These are phyloP conservation scores for Thalia dealbata DNA, from an alignment of 176 grass and related monocot species.

Conservation along the genomic window DNA sequence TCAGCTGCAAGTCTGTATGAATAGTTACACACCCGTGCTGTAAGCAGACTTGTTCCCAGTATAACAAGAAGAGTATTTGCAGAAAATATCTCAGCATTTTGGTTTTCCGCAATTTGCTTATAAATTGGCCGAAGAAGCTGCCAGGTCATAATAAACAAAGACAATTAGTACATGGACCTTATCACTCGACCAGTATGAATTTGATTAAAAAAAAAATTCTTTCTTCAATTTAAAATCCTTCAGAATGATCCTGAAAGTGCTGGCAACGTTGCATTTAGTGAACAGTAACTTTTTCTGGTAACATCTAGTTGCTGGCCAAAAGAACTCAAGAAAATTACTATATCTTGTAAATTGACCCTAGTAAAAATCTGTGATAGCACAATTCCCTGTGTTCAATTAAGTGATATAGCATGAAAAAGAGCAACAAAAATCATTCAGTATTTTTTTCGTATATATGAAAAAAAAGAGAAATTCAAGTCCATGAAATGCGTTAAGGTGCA, in stretches of 20 bases:
- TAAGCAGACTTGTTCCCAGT: slow-evolving; percentile 98
- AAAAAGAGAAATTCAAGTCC: too few species aligned
- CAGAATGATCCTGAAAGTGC: neutral
- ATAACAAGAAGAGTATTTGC: slow-evolving; percentile 99
- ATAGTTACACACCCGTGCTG: slow-evolving; percentile 55
- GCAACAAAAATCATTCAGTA: neutral
- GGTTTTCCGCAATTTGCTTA: slow-evolving; percentile 97
- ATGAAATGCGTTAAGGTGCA: too few species aligned
- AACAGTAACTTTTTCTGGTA: neutral
- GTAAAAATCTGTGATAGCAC: too few species aligned
- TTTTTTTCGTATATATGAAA: too few species aligned
- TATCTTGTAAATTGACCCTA: too few species aligned
- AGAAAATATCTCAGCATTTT: slow-evolving; percentile 97
- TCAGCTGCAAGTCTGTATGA: slow-evolving; percentile 12
- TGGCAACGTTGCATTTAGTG: neutral
- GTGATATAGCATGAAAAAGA: neutral
- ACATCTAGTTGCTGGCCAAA: neutral
- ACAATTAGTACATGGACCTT: neutral
- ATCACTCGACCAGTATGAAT: neutral
- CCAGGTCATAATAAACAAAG: slow-evolving; percentile 3
- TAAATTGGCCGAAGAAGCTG: slow-evolving; percentile 98
- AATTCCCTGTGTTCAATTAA: neutral
- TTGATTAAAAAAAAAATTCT: neutral
- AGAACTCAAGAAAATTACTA: too few species aligned
- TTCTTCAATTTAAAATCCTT: neutral